Evolutionary conservation across 1,284 basidiomycete genomes (phyloP), one percentile per base, ranked within the genome.

Genomic region (Ganoderma resinaceum): DNA sequence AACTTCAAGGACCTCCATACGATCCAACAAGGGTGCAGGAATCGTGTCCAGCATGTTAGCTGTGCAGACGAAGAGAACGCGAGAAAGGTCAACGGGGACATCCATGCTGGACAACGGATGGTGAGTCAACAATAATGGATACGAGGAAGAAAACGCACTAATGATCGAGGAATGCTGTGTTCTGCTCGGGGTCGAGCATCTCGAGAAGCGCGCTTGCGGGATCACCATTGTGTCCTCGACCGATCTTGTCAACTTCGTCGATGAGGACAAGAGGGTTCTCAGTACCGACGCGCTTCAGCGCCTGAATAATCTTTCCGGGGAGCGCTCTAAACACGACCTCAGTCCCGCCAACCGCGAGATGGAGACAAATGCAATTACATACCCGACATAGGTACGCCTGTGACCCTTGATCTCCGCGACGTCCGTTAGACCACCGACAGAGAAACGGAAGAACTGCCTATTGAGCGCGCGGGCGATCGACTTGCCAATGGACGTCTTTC

Each of bases 371-470:
- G 23, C 23, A 7, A 42, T 59, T 3, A 84, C 88, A 61, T 69
- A 92, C 91, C 94, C 97, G 67, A 98, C 96, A 78, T 99, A 99
- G 26, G 97, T 99, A 77, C 98, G 84, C 75, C 98, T 85, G 79
- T 99, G 97, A 3, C 98, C 98, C 83, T 99, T 99, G 80, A 99
- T 99, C 86, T 99, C 98, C 65, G 97, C 98, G 0, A 99, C 97
- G 78, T 99, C 97, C 67, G 95, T 96, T 76, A 99, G 82, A 33
- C 98, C 97, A 74, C 98, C 98, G 5, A 99, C 97, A 16, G 95
- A 96, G 84, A 99, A 98, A 59, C 97, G 89, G 89, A 96, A 97
- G 84, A 98, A 97, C 77, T 95, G 90, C 65, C 95, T 83, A 63
- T 93, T 89, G 55, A 98, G 83, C 8, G 95, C 95, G 11, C 95